These are phyloP conservation scores for Solanum chacoense DNA, from an alignment of 305 asterid species.

Conservation along the genomic window DNA sequence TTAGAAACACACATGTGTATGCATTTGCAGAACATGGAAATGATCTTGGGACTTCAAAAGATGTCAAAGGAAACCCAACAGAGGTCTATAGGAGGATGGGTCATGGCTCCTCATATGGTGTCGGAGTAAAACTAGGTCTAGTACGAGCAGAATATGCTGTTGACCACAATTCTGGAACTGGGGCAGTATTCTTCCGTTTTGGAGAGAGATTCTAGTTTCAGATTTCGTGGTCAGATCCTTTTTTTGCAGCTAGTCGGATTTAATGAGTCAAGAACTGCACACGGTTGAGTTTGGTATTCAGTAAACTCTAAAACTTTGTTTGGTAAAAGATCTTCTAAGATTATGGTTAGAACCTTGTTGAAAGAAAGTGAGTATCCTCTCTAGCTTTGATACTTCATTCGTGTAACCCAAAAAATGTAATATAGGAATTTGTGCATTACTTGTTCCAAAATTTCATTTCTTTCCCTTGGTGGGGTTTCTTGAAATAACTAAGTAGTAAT, in stretches of 20 bases:
- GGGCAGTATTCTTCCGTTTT: constrained; percentile 60
- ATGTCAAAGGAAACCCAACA: constrained; percentile 94
- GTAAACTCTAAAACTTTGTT: neutral
- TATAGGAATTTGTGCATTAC: neutral
- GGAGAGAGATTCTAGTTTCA: constrained; percentile 52
- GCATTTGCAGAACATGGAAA: constrained; percentile 96
- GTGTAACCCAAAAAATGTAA: neutral
- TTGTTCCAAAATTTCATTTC: neutral
- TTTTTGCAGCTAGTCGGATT: neutral
- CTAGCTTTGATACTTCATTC: neutral
- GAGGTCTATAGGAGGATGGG: constrained; percentile 92
- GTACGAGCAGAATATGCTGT: constrained; percentile 93
- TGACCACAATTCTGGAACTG: constrained; percentile 81
- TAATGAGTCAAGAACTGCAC: neutral
- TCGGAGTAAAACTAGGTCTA: constrained; percentile 76
- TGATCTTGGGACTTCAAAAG: constrained; percentile 90
- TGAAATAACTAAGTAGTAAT: neutral
- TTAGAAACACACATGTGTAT: constrained; percentile 71
- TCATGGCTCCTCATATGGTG: constrained; percentile 89
- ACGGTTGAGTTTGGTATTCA: neutral
- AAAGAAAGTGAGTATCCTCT: neutral
- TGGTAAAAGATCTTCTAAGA: neutral
- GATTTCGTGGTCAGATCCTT: neutral
- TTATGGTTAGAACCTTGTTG: neutral
- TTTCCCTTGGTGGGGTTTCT: neutral